A percentile compares a stretch with the other conserved stretches of the same genome.
Conservation (phyloP, 768 basidiomycete species). For the Hypholoma sublateritium region DNA sequence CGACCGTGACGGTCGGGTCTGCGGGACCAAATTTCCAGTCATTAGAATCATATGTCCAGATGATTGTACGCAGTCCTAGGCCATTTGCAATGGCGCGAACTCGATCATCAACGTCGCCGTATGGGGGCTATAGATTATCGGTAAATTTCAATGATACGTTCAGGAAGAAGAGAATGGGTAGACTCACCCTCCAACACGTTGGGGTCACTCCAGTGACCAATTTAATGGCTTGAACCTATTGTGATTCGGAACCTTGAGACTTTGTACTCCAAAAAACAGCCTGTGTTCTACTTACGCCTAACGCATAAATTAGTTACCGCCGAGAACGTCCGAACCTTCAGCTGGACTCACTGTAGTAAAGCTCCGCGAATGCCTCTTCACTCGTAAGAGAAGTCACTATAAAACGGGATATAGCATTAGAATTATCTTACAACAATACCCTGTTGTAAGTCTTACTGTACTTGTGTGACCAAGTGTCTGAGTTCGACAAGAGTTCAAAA, state of each 20-base stretch:
- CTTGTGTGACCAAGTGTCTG: constrained; percentile 56
- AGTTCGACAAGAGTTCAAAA: constrained; percentile 5
- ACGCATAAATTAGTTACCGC: neutral
- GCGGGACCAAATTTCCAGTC: neutral
- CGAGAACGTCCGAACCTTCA: neutral
- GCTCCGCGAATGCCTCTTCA: constrained; percentile 70
- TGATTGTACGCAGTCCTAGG: neutral
- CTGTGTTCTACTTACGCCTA: constrained; percentile 12
- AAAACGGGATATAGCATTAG: neutral
- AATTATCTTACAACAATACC: neutral
- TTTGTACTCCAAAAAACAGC: neutral
- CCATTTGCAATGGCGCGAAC: constrained; percentile 60
- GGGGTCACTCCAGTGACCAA: constrained; percentile 55
- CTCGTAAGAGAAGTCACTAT: constrained; percentile 61
- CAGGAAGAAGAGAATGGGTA: neutral
- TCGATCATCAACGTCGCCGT: constrained; percentile 73
- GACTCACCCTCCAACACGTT: constrained; percentile 57
- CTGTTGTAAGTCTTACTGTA: constrained; percentile 40
- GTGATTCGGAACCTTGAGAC: neutral
- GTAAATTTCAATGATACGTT: neutral
- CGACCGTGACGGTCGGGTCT: neutral
- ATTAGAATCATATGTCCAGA: constrained; percentile 1
- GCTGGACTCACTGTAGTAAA: constrained; percentile 63
- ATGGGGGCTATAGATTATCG: constrained; percentile 48
- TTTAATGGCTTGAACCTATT: constrained; percentile 53